Evolutionary conservation across 345 rosid species (phyloP).

Genomic region (Populus tremula): DNA sequence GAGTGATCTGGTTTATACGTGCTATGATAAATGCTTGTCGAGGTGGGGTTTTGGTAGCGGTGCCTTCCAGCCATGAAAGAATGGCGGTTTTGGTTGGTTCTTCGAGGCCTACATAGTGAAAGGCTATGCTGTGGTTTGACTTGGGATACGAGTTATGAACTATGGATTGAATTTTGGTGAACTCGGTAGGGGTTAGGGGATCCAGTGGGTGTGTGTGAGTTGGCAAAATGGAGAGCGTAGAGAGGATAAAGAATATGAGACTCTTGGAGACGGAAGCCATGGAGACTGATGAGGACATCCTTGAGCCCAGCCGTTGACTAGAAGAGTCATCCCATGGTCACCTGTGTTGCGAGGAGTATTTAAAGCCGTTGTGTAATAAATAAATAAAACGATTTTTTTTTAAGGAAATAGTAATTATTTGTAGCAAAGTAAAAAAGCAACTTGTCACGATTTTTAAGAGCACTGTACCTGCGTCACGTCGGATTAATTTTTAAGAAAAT

Average conservation of each 20-base stretch:
- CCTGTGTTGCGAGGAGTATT: too few species aligned
- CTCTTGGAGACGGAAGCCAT: neutral
- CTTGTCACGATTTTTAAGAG: too few species aligned
- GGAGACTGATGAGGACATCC: neutral
- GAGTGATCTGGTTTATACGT: slow-evolving; percentile 5
- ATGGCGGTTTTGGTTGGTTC: slow-evolving; percentile 14
- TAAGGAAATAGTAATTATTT: too few species aligned
- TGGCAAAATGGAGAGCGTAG: neutral
- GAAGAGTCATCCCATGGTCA: too few species aligned
- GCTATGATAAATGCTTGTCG: slow-evolving; percentile 8
- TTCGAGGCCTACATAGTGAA: slow-evolving; percentile 25
- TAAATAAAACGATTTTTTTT: too few species aligned
- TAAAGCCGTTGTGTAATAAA: too few species aligned
- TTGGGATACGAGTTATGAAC: neutral
- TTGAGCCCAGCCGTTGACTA: neutral
- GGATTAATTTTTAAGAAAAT: too few species aligned
- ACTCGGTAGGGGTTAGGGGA: slow-evolving; percentile 2
- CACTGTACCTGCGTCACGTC: too few species aligned
- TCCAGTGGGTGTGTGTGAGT: slow-evolving; percentile 5
- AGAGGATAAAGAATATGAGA: neutral
- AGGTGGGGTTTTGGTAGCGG: neutral
- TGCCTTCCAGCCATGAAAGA: slow-evolving; percentile 9
- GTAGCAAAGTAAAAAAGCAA: too few species aligned
- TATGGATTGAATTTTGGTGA: slow-evolving; percentile 6
- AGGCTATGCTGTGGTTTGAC: neutral